Evolutionary conservation across 768 basidiomycete species (phyloP), one percentile per base, ranked within the genome.

Genomic region (Russula sp.): DNA sequence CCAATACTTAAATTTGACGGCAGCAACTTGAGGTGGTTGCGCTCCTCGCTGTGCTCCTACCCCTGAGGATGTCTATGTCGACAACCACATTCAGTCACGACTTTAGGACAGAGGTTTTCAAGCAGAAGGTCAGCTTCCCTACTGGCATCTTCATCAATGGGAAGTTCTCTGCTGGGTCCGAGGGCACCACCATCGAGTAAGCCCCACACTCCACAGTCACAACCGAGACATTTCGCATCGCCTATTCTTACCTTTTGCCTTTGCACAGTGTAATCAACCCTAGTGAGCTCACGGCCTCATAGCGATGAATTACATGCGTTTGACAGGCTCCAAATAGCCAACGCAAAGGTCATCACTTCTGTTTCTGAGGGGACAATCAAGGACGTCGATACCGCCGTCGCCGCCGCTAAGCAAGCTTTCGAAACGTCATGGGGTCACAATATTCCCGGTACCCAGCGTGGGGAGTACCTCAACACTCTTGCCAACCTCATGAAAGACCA

Each of bases 361-460:
- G 73, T 91, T 61, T 72, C 82, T 0, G 83, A 81, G 69, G 91
- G 79, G 32, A 82, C 83, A 2, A 59, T 78, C 8, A 79, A 83
- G 65, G 93, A 95, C 69, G 83, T 96, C 63, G 88, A 96, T 71
- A 67, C 71, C 50, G 92, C 92, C 0, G 91, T 93, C 59, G 73
- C 76, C 5, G 85, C 80, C 45, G 88, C 88, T 0, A 79, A 82
- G 61, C 81, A 78, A 69, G 82, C 84, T 1, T 82, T 79, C 71
- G 81, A 87, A 14, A 83, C 81, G 6, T 70, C 73, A 39, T 92
- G 92, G 89, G 89, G 89, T 38, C 72, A 84, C 61, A 83, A 85
- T 58, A 69, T 72, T n/a, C 72, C 84, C 6, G 87, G 84, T 14
- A 16, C 68, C 6, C 66, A 76, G 58, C 83, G 89, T 25, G 78